A percentile compares a stretch with the other conserved stretches of the same genome.
These are phyloP conservation scores for Hyaloperonospora arabidopsidis DNA, from an alignment of 352 stramenopile species.

Conservation along the genomic window DNA sequence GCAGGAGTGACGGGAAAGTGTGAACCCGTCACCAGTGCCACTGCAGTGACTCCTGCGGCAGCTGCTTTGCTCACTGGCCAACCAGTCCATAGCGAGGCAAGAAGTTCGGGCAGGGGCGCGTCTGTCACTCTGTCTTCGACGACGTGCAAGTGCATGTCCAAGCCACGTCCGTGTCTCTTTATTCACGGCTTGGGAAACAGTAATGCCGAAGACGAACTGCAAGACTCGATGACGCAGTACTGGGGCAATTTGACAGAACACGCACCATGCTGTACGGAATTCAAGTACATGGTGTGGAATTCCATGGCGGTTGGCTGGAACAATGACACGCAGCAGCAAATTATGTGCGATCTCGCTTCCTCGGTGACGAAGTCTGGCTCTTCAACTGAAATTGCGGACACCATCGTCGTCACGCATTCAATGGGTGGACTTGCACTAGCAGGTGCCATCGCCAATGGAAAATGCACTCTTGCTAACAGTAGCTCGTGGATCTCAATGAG, in stretches of 20 bases:
- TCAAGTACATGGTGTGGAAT: slow-evolving; percentile 43
- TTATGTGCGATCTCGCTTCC: slow-evolving; percentile 27
- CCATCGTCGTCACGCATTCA: slow-evolving; percentile 43
- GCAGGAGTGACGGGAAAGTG: slow-evolving; percentile 8
- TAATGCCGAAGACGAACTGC: slow-evolving; percentile 14
- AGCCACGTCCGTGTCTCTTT: slow-evolving; percentile 38
- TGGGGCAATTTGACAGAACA: slow-evolving; percentile 34
- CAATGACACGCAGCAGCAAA: slow-evolving; percentile 32
- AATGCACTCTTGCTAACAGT: slow-evolving; percentile 33
- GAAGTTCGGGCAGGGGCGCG: slow-evolving; percentile 6
- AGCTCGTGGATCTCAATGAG: slow-evolving; percentile 38
- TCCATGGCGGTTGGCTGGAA: slow-evolving; percentile 29
- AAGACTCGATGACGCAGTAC: slow-evolving; percentile 29
- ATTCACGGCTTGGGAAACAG: slow-evolving; percentile 33
- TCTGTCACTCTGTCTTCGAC: slow-evolving; percentile 10
- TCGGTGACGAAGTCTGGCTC: slow-evolving; percentile 17
- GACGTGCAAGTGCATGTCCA: slow-evolving; percentile 26
- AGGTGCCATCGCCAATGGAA: slow-evolving; percentile 32
- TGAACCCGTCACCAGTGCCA: slow-evolving; percentile 14
- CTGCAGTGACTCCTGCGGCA: slow-evolving; percentile 14
- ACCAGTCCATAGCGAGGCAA: slow-evolving; percentile 14
- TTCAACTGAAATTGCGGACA: slow-evolving; percentile 26
- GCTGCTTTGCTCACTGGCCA: slow-evolving; percentile 27
- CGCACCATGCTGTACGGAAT: slow-evolving; percentile 39
- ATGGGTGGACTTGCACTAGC: slow-evolving; percentile 40